These are phyloP conservation scores for Saccharomyces mikatae DNA, from an alignment of 805 yeast genomes.

Conservation along the genomic window DNA sequence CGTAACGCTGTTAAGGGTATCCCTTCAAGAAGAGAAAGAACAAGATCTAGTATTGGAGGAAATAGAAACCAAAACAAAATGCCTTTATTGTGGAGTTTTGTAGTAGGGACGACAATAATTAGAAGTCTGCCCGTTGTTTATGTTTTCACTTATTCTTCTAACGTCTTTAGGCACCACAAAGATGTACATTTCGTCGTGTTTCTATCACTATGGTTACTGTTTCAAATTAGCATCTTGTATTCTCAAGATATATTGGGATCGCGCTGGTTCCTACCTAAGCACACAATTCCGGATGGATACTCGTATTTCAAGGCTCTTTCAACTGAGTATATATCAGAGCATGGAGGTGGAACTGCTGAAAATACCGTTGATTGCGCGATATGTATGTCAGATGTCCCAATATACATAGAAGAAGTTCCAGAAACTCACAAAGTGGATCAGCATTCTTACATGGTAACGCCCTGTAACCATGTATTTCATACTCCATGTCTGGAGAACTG, in stretches of 20 bases:
- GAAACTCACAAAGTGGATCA: slow-evolving; percentile 32
- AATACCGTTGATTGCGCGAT: slow-evolving; percentile 74
- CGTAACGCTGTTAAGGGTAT: slow-evolving; percentile 43
- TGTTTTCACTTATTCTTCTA: slow-evolving; percentile 42
- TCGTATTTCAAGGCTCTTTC: slow-evolving; percentile 52
- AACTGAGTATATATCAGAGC: slow-evolving; percentile 24
- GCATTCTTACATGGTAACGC: slow-evolving; percentile 71
- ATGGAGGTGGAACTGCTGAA: slow-evolving; percentile 19
- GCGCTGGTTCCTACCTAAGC: slow-evolving; percentile 72
- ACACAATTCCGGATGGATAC: slow-evolving; percentile 70
- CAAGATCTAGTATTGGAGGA: slow-evolving; percentile 7
- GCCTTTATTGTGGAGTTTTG: slow-evolving; percentile 66
- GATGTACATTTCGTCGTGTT: slow-evolving; percentile 44
- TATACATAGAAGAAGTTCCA: slow-evolving; percentile 25
- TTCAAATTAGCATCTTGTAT: slow-evolving; percentile 52
- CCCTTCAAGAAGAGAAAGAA: slow-evolving; percentile 19
- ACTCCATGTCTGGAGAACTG: slow-evolving; percentile 81
- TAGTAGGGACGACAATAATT: slow-evolving; percentile 57
- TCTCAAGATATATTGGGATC: slow-evolving; percentile 69
- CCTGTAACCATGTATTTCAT: slow-evolving; percentile 87
- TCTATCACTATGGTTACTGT: slow-evolving; percentile 45
- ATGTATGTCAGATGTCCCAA: slow-evolving; percentile 68
- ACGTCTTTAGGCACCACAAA: slow-evolving; percentile 64
- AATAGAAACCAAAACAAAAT: slow-evolving; percentile 35
- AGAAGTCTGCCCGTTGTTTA: slow-evolving; percentile 61